Percentiles rank a stretch among this genome's conserved stretches.
These are phyloP conservation scores for Aspergillus jensenii DNA, from an alignment of 2,329 filamentous ascomycete species.

Conservation along the genomic window DNA sequence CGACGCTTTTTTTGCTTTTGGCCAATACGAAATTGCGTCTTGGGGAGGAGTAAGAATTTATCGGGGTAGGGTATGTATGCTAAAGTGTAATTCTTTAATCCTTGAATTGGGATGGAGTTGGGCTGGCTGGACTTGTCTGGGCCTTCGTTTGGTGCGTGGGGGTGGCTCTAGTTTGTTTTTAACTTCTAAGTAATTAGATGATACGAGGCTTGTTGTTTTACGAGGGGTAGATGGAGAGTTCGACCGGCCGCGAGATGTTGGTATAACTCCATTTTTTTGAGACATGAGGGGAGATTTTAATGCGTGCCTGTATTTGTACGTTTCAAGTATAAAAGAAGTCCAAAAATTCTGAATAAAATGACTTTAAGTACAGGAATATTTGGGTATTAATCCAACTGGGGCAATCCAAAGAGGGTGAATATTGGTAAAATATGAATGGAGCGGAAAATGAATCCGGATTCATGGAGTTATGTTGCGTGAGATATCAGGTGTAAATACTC, in stretches of 20 bases:
- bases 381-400: not conserved
- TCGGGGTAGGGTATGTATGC: not conserved
- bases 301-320: not conserved
- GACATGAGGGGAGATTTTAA: not conserved
- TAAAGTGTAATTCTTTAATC: not conserved
- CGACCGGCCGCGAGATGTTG: not conserved
- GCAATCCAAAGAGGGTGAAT: too few species aligned
- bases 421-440: too few species aligned
- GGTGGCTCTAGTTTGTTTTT: not conserved
- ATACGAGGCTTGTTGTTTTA: not conserved
- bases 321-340: not conserved
- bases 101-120: not conserved
- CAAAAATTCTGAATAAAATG: not conserved
- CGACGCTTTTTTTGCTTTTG: not conserved
- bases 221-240: not conserved
- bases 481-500: conserved; percentile 35
- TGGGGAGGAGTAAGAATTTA: not conserved
- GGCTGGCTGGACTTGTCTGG: not conserved
- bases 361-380: not conserved
- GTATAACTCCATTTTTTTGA: not conserved
- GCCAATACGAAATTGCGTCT: not conserved
- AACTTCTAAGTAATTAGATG: not conserved
- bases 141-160: not conserved
- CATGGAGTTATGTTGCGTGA: not conserved
- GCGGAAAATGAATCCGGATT: not conserved